Conservation (phyloP, 345 rosid species). For the Gossypium ekmanianum region DNA sequence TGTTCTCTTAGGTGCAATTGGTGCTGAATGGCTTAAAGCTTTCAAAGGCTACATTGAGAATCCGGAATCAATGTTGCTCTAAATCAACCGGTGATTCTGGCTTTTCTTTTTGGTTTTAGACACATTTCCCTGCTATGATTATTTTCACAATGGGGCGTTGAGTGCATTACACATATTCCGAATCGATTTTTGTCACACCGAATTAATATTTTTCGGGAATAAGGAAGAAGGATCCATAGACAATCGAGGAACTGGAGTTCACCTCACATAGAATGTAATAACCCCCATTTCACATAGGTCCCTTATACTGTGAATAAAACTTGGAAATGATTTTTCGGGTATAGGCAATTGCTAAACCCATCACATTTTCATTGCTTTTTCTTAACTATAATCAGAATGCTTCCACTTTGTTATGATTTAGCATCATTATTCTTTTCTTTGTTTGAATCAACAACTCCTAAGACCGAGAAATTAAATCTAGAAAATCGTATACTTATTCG, state of each 20-base stretch:
- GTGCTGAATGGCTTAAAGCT: slow-evolving; percentile 96
- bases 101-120: not conserved
- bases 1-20: slow-evolving; percentile 59
- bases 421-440: not conserved
- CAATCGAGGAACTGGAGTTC: slow-evolving; percentile 16
- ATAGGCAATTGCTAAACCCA: not conserved
- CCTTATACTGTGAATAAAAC: not conserved
- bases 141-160: not conserved
- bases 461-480: no score
- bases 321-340: not conserved
- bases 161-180: not conserved
- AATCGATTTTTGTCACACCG: not conserved
- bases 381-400: not conserved
- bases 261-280: slow-evolving; percentile 26
- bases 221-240: slow-evolving; percentile 6
- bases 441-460: no score
- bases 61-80: slow-evolving; percentile 90
- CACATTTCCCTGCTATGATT: not conserved
- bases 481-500: no score
- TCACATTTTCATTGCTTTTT: not conserved
- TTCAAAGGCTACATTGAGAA: slow-evolving; percentile 88
- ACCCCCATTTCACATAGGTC: not conserved
- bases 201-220: slow-evolving; percentile 16
- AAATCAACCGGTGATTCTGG: slow-evolving; percentile 13
- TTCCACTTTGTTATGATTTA: not conserved